Base-by-base conservation (phyloP, 148 eudicot species). In the Vaccinium vitisidaea region DNA sequence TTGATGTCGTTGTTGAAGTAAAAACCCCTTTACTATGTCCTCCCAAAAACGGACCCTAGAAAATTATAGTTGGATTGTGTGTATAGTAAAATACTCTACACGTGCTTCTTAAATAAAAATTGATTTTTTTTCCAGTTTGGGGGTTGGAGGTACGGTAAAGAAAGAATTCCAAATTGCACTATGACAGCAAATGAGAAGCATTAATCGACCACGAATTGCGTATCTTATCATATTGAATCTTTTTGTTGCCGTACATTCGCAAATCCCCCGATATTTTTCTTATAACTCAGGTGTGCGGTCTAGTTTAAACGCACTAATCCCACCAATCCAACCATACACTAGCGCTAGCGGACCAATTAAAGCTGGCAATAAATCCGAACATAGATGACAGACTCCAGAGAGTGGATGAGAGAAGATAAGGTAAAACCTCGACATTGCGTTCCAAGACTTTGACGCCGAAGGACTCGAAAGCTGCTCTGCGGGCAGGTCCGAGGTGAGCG, bases 391-490 rank as follows among this genome's bases (percentile, higher is more conserved):
- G 25, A 9, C 8, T 77, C 9, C 1, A 67, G 65, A 46, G 56
- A 55, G 59, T 27, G 80, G 27, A 82, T 70, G 18, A 36, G 53
- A 53, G 80, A 13, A 14, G 49, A 36, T 23, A 54, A 63, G 0
- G 56, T 63, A 63, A 8, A 2, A 95, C 99, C 96, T 95, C 89
- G 8, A 69, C 77, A 73, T 94, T 97, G 67, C 88, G 84, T 65
- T 94, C 92, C 73, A 90, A 67, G 83, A 97, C 98, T 49, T 87
- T 55, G 79, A 94, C 98, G 54, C 98, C 98, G 59, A 97, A 91
- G n/a, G 98, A 94, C 49, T 94, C 90, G 53, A 95, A 97, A 79
- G 93, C 95, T 6, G 90, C 79, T 1, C 98, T 91, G 43, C 98
- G 98, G 65, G 85, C 75, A 7, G 88, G 23, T 8, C 89, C 91